Evolutionary conservation across 2,329 filamentous ascomycete genomes (phyloP).

Genomic region (Talaromyces sp.): DNA sequence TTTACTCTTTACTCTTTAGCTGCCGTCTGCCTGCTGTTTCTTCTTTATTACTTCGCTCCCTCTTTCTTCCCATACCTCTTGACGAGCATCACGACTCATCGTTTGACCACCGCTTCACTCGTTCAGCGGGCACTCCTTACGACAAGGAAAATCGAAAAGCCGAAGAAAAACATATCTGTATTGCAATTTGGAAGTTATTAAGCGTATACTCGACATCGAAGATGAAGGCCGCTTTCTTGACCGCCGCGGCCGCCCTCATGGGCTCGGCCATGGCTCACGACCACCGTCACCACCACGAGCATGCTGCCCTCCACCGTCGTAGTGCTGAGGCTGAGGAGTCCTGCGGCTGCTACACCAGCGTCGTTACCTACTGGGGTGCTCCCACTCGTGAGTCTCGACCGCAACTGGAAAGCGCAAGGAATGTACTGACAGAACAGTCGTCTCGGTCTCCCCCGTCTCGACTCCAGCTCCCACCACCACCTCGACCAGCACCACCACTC

Average conservation of each 20-base stretch:
- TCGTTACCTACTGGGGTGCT: constrained; percentile 66
- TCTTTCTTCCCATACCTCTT: constrained; percentile 17
- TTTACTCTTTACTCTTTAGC: neutral
- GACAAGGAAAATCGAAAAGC: constrained; percentile 1
- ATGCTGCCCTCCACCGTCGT: constrained; percentile 59
- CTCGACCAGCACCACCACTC: constrained; percentile 31
- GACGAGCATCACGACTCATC: constrained; percentile 17
- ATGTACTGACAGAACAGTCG: constrained; percentile 13
- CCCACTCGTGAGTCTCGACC: constrained; percentile 54
- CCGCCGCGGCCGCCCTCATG: constrained; percentile 54
- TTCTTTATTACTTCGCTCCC: constrained; percentile 9
- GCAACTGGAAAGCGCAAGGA: neutral
- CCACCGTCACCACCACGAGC: constrained; percentile 38
- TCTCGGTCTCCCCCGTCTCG: constrained; percentile 18
- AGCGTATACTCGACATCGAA: constrained; percentile 31
- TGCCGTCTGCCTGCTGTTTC: neutral
- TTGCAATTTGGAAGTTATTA: neutral
- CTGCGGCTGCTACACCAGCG: constrained; percentile 73
- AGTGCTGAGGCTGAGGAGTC: constrained; percentile 32
- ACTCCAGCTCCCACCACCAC: constrained; percentile 23
- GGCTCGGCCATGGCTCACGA: constrained; percentile 55
- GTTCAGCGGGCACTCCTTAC: constrained; percentile 76
- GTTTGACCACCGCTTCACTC: constrained; percentile 43
- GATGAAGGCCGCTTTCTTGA: constrained; percentile 72
- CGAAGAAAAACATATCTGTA: neutral